These are phyloP conservation scores for Lentinula detonsa DNA, from an alignment of 768 basidiomycete genomes.

Conservation along the genomic window DNA sequence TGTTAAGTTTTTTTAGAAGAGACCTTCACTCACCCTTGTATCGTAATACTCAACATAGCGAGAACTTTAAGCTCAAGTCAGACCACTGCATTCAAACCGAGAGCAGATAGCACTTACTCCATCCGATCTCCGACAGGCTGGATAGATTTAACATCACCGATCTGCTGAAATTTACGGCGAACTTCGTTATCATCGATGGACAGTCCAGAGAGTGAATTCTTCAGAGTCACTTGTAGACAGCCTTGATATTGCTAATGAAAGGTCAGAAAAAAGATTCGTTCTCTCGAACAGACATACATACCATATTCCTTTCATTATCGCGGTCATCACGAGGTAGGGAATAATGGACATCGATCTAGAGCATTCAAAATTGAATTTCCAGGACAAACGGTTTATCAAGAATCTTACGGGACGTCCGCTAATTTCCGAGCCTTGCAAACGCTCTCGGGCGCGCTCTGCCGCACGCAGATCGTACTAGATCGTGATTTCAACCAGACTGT, in stretches of 20 bases:
- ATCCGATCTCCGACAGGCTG: slow-evolving; percentile 55
- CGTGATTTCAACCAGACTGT: neutral
- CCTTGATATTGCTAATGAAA: slow-evolving; percentile 68
- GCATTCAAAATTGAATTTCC: slow-evolving; percentile 7
- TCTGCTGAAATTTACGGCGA: slow-evolving; percentile 78
- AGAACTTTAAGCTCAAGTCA: slow-evolving; percentile 42
- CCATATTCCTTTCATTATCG: slow-evolving; percentile 81
- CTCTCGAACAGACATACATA: slow-evolving; percentile 21
- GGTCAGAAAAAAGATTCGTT: neutral
- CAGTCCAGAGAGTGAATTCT: slow-evolving; percentile 62
- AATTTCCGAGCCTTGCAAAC: slow-evolving; percentile 84
- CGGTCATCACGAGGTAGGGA: slow-evolving; percentile 89
- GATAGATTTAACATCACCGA: slow-evolving; percentile 85
- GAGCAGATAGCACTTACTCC: slow-evolving; percentile 37
- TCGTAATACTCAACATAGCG: slow-evolving; percentile 95
- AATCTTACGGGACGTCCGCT: slow-evolving; percentile 77
- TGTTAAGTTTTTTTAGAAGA: slow-evolving; percentile 5
- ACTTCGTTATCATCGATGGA: slow-evolving; percentile 82
- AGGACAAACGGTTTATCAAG: neutral
- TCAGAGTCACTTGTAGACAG: slow-evolving; percentile 71
- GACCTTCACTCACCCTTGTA: slow-evolving; percentile 51
- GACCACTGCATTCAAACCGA: neutral
- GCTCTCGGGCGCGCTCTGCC: slow-evolving; percentile 87
- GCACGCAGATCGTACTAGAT: slow-evolving; percentile 87
- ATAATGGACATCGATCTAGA: slow-evolving; percentile 97